Base-by-base conservation (phyloP, 2,329 filamentous ascomycete genomes). In the Paraphoma sp. region DNA sequence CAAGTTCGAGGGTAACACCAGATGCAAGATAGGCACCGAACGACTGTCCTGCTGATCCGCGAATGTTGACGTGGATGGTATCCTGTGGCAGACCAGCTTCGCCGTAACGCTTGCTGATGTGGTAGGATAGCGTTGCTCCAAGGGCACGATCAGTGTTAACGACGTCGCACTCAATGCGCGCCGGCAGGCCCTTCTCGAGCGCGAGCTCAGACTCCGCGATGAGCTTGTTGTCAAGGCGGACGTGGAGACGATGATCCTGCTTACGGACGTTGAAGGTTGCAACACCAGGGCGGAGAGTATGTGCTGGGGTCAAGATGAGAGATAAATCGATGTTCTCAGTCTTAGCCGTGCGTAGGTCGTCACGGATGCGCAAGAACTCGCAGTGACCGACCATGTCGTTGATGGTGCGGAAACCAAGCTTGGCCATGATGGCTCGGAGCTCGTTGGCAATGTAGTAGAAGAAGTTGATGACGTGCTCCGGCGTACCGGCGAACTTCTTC, bases 401-500 rank as follows among this genome's bases (percentile, higher is more conserved):
- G 76, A 98, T 90, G 58, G 91, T 96, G 64, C 94, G 89, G 86
- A 96, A 92, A 65, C 94, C 94, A 69, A 97, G 87, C 80, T 91
- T 92, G 48, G 94, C 93, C 94, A 98, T 97, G 79, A 98, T 96
- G 36, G 93, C 92, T 74, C 94, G 89, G 56, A 98, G 87, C 81
- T 98, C 94, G 73, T 98, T 98, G 67, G 94, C 91, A 50, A 98
- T 85, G 72, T 97, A 98, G 82, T 97, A 98, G 82, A 97, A 97
- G 84, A 97, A 97, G 84, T 97, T 98, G 79, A 98, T 97, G 55
- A 97, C 93, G 69, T 97, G 92, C 80, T 98, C 94, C 10, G 94
- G 93, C 1, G 92, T 93, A 60, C 94, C 94, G 66, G 88, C 84
- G 79, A 98, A 97, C 81, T 97, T 98, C 84, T 93, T 91, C 58